Conservation (phyloP, 495 filamentous ascomycete species). For the Penicillium coprophilum region DNA sequence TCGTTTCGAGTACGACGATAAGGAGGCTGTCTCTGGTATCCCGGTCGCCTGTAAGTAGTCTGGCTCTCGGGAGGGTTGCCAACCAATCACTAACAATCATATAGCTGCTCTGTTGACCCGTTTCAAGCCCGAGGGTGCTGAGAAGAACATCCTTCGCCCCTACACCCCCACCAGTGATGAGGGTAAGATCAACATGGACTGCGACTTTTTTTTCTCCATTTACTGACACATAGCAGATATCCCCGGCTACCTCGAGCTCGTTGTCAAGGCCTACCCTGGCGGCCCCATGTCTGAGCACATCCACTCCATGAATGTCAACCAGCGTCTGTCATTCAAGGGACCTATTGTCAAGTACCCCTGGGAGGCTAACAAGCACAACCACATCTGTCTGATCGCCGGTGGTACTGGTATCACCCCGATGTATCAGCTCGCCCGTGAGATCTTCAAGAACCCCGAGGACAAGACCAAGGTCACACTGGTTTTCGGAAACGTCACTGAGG, state of each 20-base stretch:
- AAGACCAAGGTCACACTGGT: conserved; percentile 95
- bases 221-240: conserved; percentile 45
- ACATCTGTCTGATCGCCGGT: conserved; percentile 89
- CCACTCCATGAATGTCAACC: conserved; percentile 75
- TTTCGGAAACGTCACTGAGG: conserved; percentile 81
- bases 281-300: conserved; percentile 90
- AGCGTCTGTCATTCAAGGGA: conserved; percentile 87
- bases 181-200: conserved; percentile 46
- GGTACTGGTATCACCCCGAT: conserved; percentile 94
- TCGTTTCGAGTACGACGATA: conserved; percentile 79
- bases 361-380: conserved; percentile 89
- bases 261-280: conserved; percentile 86
- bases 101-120: conserved; percentile 79
- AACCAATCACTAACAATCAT: conserved; percentile 12
- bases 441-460: conserved; percentile 95
- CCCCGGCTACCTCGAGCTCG: conserved; percentile 78
- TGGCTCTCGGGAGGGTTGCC: background rate
- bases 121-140: conserved; percentile 71
- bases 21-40: conserved; percentile 79
- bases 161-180: conserved; percentile 93
- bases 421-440: conserved; percentile 81
- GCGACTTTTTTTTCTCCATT: background rate
- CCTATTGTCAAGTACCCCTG: conserved; percentile 93
- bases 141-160: conserved; percentile 82
- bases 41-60: conserved; percentile 64